These are phyloP conservation scores for Dalechampia spathulata DNA, from an alignment of 441 rosid species.

Conservation along the genomic window DNA sequence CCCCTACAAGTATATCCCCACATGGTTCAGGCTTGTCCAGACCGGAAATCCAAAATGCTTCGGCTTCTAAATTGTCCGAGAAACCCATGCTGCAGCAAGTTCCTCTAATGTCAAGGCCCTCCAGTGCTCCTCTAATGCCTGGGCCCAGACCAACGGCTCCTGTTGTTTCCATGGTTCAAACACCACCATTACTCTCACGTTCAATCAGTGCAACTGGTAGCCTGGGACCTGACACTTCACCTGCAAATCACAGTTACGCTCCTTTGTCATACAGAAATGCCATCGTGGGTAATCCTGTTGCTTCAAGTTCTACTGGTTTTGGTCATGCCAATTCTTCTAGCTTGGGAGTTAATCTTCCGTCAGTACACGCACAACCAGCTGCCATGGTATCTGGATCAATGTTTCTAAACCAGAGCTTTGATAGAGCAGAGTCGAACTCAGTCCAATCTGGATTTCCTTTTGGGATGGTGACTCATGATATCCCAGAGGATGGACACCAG, in stretches of 20 bases:
- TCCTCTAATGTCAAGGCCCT: slow-evolving; percentile 70
- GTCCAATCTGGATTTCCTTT: slow-evolving; percentile 50
- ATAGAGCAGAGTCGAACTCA: slow-evolving; percentile 33
- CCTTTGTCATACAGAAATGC: slow-evolving; percentile 83
- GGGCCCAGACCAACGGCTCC: slow-evolving; percentile 47
- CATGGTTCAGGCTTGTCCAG: slow-evolving; percentile 27
- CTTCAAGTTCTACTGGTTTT: slow-evolving; percentile 48
- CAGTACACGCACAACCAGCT: slow-evolving; percentile 34
- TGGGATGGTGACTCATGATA: slow-evolving; percentile 35
- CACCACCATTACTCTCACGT: slow-evolving; percentile 60
- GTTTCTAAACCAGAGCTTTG: slow-evolving; percentile 38
- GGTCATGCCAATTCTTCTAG: slow-evolving; percentile 40
- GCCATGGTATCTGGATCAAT: slow-evolving; percentile 36
- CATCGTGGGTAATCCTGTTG: slow-evolving; percentile 59
- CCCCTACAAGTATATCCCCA: slow-evolving; percentile 23
- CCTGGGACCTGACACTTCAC: slow-evolving; percentile 55
- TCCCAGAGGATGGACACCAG: slow-evolving; percentile 40
- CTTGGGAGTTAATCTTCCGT: slow-evolving; percentile 39
- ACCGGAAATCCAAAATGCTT: slow-evolving; percentile 41
- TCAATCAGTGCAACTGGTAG: slow-evolving; percentile 86
- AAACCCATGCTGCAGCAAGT: slow-evolving; percentile 32
- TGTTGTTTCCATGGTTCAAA: slow-evolving; percentile 49
- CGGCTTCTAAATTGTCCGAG: slow-evolving; percentile 38
- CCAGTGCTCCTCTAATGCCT: slow-evolving; percentile 80
- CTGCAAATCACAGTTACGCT: slow-evolving; percentile 41